Conservation (phyloP, 2,329 filamentous ascomycete species). For the Venturia oleaginea region DNA sequence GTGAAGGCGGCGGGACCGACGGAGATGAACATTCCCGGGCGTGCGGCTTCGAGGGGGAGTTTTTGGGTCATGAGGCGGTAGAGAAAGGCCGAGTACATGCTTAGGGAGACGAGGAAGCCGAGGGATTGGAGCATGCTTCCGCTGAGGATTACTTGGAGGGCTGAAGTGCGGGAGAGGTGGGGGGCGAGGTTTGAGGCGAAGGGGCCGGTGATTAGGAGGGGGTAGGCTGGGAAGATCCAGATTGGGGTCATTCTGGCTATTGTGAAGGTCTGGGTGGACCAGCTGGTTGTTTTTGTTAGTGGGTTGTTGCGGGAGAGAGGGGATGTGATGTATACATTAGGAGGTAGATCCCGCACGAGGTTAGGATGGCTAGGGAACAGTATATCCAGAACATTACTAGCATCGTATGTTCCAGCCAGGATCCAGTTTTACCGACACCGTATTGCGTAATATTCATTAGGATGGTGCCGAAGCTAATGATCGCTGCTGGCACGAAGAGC, state of each 20-base stretch:
- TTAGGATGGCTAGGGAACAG: conserved; percentile 54
- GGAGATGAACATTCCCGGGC: conserved; percentile 78
- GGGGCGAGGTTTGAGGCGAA: conserved; percentile 53
- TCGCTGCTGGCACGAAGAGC: conserved; percentile 23
- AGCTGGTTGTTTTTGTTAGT: conserved; percentile 30
- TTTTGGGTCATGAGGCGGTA: conserved; percentile 87
- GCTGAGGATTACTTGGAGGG: conserved; percentile 49
- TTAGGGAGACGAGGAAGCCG: conserved; percentile 57
- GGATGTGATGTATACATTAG: conserved; percentile 57
- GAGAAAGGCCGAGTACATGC: conserved; percentile 77
- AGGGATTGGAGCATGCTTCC: conserved; percentile 55
- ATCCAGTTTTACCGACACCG: conserved; percentile 45
- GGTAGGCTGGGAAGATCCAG: conserved; percentile 83
- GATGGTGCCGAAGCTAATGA: conserved; percentile 32
- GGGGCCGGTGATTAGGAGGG: conserved; percentile 66
- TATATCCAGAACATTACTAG: conserved; percentile 68
- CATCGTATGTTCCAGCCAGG: conserved; percentile 48
- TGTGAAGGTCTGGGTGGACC: conserved; percentile 57
- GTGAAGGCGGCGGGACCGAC: conserved; percentile 69
- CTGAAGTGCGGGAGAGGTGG: conserved; percentile 34
- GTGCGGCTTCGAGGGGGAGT: conserved; percentile 62
- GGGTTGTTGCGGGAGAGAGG: conserved; percentile 9
- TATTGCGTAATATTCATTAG: conserved; percentile 67
- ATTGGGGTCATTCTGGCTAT: conserved; percentile 80
- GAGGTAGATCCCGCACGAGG: conserved; percentile 64